A percentile compares a stretch with the other conserved stretches of the same genome.
Evolutionary conservation across 2,329 filamentous ascomycete species (phyloP).

Genomic region (Venturia effusa): DNA sequence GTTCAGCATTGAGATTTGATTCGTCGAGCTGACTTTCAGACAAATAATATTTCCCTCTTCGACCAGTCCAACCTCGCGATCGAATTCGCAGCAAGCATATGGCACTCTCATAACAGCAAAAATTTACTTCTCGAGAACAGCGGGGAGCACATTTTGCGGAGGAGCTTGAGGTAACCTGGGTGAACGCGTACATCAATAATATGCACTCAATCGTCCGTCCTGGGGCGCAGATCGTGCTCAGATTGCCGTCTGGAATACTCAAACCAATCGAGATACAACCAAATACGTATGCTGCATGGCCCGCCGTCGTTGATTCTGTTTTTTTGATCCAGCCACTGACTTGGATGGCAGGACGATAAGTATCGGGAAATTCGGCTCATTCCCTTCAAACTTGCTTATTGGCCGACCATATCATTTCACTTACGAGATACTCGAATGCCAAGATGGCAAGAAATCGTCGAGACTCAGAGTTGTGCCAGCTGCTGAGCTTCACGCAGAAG

Average conservation of each 20-base stretch:
- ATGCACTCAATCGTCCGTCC: slow-evolving; percentile 21
- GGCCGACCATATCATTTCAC: slow-evolving; percentile 87
- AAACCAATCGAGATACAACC: slow-evolving; percentile 49
- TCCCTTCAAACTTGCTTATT: slow-evolving; percentile 79
- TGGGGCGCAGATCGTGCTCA: slow-evolving; percentile 41
- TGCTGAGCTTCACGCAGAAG: slow-evolving; percentile 72
- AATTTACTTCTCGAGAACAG: neutral
- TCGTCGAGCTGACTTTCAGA: too few relatives aligned
- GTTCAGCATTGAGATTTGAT: too few relatives aligned
- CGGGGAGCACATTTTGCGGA: neutral
- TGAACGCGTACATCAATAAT: neutral
- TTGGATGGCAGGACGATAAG: slow-evolving; percentile 59
- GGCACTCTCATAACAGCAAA: neutral
- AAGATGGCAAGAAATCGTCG: slow-evolving; percentile 50
- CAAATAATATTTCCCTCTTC: neutral
- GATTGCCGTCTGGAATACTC: slow-evolving; percentile 46
- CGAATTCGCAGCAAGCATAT: neutral
- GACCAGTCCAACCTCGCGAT: neutral
- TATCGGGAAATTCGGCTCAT: slow-evolving; percentile 84
- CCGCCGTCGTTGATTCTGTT: slow-evolving; percentile 17
- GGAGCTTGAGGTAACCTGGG: neutral
- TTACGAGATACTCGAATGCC: slow-evolving; percentile 72
- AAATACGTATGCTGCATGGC: slow-evolving; percentile 48
- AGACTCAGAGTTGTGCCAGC: slow-evolving; percentile 69
- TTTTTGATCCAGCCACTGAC: slow-evolving; percentile 4